phyloP scores from a whole-genome alignment of 106 monocot species.

The Dendrobium catenatum region DNA sequence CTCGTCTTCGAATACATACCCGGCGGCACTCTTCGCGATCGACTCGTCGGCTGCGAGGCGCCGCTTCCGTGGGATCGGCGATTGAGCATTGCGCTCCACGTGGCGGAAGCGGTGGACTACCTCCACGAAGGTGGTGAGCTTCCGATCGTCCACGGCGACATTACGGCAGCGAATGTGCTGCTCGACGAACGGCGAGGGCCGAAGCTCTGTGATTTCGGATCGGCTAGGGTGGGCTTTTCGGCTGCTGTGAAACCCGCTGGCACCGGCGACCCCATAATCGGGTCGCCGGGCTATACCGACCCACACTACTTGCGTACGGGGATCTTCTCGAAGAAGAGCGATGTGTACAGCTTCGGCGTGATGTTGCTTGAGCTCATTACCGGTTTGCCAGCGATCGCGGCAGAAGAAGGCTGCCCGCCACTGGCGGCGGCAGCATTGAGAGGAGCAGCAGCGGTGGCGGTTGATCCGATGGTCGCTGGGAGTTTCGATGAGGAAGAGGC shows the following conservation, averaged over 20 bases:
- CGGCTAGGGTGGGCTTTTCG: slow-evolving; percentile 50
- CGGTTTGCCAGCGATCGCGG: not conserved
- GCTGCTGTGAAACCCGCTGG: slow-evolving; percentile 22
- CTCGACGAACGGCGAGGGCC: not conserved
- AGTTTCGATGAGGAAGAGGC: not conserved
- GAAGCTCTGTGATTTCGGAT: slow-evolving; percentile 11
- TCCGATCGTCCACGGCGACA: slow-evolving; percentile 7
- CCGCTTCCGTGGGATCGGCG: slow-evolving; percentile 2
- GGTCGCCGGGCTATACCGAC: slow-evolving; percentile 27
- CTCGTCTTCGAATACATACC: slow-evolving; percentile 62
- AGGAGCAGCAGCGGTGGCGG: not conserved
- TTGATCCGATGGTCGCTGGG: not conserved
- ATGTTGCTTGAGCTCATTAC: slow-evolving; percentile 54
- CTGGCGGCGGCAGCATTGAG: not conserved
- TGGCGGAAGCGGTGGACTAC: slow-evolving; percentile 49
- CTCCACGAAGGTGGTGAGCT: slow-evolving; percentile 25
- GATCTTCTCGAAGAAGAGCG: slow-evolving; percentile 53
- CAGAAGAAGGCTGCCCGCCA: not conserved
- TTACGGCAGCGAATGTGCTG: slow-evolving; percentile 41
- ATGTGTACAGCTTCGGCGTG: slow-evolving; percentile 82
- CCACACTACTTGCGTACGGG: slow-evolving; percentile 34
- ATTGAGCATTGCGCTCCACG: not conserved
- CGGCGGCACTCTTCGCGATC: slow-evolving; percentile 54
- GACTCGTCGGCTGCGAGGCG: slow-evolving; percentile 34
- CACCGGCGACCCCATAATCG: slow-evolving; percentile 20